phyloP scores from a whole-genome alignment of 306 rosid species.

The Quercus bicolor region DNA sequence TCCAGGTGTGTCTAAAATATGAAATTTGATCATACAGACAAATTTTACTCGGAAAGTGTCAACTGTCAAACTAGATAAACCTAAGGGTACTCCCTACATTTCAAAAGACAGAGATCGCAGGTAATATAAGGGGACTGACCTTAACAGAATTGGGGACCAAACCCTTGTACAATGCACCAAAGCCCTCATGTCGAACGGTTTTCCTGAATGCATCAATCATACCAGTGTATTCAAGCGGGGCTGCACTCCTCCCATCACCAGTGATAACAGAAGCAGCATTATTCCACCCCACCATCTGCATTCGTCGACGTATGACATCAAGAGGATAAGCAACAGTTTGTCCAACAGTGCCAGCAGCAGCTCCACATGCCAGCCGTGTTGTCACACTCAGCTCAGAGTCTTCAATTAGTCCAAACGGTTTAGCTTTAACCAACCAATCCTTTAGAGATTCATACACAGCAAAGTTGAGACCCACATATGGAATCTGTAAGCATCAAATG shows the following conservation, averaged over 20 bases:
- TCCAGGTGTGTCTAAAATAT: background rate
- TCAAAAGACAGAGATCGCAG: slow-evolving; percentile 5
- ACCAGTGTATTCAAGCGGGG: slow-evolving; percentile 76
- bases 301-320: slow-evolving; percentile 96
- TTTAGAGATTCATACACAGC: slow-evolving; percentile 93
- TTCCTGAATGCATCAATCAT: slow-evolving; percentile 96
- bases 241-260: slow-evolving; percentile 82
- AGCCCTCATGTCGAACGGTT: slow-evolving; percentile 90
- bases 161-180: slow-evolving; percentile 97
- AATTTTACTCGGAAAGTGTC: background rate
- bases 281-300: slow-evolving; percentile 99
- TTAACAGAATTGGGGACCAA: slow-evolving; percentile 96
- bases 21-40: background rate
- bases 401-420: slow-evolving; percentile 65
- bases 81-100: background rate
- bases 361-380: slow-evolving; percentile 93
- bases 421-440: slow-evolving; percentile 73
- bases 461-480: slow-evolving; percentile 97
- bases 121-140: slow-evolving; percentile 45
- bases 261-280: slow-evolving; percentile 83
- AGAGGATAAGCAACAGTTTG: slow-evolving; percentile 99
- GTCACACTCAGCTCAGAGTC: slow-evolving; percentile 81
- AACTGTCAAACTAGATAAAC: background rate
- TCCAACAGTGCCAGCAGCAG: slow-evolving; percentile 94
- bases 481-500: slow-evolving; percentile 53